Evolutionary conservation across 176 grass and related monocot species (phyloP).

Genomic region (Metroxylon sagu): DNA sequence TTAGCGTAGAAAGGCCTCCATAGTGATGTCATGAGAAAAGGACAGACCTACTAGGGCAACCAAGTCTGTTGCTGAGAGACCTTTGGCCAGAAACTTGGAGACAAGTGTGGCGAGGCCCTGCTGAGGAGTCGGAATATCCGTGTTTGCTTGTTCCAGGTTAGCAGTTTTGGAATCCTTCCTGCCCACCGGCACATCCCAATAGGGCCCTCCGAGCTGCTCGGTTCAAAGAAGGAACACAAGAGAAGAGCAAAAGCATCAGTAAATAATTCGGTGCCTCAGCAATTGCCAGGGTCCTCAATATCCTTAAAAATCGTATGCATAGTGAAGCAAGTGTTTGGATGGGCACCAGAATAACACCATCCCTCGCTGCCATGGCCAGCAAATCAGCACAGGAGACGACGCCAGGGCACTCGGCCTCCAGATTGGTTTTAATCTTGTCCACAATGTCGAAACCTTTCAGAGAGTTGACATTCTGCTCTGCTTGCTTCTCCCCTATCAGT

Average conservation of each 20-base stretch:
- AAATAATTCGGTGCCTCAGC: too few species aligned
- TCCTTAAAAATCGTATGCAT: too few species aligned
- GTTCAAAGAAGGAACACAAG: too few species aligned
- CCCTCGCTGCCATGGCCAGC: slow-evolving; percentile 82
- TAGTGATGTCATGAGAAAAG: neutral
- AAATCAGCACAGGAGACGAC: slow-evolving; percentile 79
- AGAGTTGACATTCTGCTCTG: slow-evolving; percentile 74
- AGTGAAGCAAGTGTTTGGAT: too few species aligned
- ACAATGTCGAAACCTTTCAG: slow-evolving; percentile 81
- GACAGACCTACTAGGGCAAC: slow-evolving; percentile 84
- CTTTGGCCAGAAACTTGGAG: slow-evolving; percentile 88
- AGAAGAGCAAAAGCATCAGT: too few species aligned
- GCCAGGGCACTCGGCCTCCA: slow-evolving; percentile 80
- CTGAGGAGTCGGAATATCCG: slow-evolving; percentile 66
- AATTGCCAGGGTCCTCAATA: too few species aligned
- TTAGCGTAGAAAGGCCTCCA: too few species aligned
- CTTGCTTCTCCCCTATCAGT: slow-evolving; percentile 73
- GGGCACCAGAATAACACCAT: slow-evolving; percentile 57
- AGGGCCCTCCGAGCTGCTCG: slow-evolving; percentile 74
- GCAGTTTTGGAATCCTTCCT: slow-evolving; percentile 77
- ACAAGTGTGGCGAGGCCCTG: slow-evolving; percentile 71
- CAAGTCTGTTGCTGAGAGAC: slow-evolving; percentile 87
- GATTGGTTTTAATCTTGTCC: slow-evolving; percentile 79
- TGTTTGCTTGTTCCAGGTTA: slow-evolving; percentile 75
- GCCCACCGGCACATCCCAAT: slow-evolving; percentile 97